Evolutionary conservation across 768 basidiomycete genomes (phyloP).

Genomic region (Amanita exitialis): DNA sequence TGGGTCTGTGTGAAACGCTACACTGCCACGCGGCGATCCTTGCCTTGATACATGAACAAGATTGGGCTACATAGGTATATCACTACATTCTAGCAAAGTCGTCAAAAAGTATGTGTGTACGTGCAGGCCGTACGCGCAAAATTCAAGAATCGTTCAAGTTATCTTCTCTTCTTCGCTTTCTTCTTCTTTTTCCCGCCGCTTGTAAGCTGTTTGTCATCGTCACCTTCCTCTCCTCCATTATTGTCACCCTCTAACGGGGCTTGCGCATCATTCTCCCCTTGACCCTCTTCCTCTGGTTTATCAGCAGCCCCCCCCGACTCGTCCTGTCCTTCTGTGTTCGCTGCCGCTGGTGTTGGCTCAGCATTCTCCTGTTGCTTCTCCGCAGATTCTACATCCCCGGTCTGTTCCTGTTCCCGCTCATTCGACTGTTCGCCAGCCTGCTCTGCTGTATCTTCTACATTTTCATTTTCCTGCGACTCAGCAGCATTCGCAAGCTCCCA

Average conservation of each 20-base stretch:
- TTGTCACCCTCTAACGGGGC: neutral
- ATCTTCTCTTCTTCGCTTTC: neutral
- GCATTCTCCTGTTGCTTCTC: neutral
- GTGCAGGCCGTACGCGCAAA: neutral
- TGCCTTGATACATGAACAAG: neutral
- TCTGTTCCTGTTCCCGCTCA: neutral
- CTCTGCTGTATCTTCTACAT: neutral
- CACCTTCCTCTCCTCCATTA: neutral
- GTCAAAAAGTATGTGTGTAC: neutral
- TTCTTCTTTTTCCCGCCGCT: neutral
- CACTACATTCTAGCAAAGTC: neutral
- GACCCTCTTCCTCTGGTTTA: neutral
- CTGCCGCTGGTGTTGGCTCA: neutral
- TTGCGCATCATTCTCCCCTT: neutral
- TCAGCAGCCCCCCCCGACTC: neutral
- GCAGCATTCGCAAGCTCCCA: neutral
- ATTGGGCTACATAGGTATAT: neutral
- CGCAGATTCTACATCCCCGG: neutral
- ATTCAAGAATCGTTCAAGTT: neutral
- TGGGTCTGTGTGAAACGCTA: neutral
- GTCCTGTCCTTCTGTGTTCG: neutral
- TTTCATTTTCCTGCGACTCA: neutral
- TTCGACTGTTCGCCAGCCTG: neutral
- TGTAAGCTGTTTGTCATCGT: neutral
- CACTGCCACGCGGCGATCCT: neutral